Evolutionary conservation across 345 rosid genomes (phyloP).

Genomic region (Firmiana major): DNA sequence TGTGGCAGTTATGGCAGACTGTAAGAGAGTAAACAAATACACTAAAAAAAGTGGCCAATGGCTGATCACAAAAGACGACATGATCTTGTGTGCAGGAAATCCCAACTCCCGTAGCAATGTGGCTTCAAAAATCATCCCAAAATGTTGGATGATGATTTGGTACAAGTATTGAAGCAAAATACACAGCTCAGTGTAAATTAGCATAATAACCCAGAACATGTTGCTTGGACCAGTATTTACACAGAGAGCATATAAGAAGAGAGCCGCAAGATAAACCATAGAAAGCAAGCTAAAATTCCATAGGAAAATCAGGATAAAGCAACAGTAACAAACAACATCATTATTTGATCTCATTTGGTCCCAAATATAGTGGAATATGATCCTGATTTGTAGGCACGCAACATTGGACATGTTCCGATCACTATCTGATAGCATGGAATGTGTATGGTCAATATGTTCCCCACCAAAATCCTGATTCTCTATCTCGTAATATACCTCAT

Average conservation of each 20-base stretch:
- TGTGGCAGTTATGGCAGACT: conserved; percentile 82
- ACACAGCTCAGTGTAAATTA: conserved; percentile 86
- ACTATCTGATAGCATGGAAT: conserved; percentile 67
- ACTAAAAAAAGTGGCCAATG: conserved; percentile 84
- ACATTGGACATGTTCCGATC: conserved; percentile 50
- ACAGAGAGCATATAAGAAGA: conserved; percentile 92
- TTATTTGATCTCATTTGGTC: conserved; percentile 87
- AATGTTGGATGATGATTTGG: conserved; percentile 90
- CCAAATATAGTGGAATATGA: conserved; percentile 84
- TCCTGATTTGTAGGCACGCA: conserved; percentile 76
- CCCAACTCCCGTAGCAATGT: conserved; percentile 65
- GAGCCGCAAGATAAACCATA: conserved; percentile 80
- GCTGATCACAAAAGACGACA: conserved; percentile 83
- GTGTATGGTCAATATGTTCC: conserved; percentile 44
- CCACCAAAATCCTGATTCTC: conserved; percentile 44
- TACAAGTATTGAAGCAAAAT: conserved; percentile 78
- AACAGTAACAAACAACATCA: conserved; percentile 83
- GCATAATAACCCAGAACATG: conserved; percentile 84
- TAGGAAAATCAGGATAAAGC: conserved; percentile 71
- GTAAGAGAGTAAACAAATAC: conserved; percentile 84
- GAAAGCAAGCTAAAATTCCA: conserved; percentile 98
- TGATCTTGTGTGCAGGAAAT: conserved; percentile 70
- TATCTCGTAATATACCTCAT: conserved; percentile 51
- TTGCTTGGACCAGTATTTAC: conserved; percentile 81
- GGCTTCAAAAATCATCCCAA: conserved; percentile 54